These are phyloP conservation scores for Terfezia claveryi DNA, from an alignment of 495 filamentous ascomycete species.

Conservation along the genomic window DNA sequence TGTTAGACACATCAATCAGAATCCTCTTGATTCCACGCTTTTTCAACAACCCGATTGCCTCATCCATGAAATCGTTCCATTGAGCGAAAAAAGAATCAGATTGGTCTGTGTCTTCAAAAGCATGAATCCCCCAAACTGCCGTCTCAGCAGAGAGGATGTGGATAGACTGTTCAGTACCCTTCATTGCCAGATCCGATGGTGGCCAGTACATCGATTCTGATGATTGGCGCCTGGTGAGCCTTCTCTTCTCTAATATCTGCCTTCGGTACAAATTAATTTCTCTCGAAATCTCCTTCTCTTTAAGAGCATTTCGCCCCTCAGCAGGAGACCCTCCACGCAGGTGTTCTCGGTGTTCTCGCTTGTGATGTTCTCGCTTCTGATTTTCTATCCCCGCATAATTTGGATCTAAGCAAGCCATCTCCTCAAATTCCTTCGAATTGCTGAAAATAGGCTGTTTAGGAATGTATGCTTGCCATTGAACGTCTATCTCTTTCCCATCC, in stretches of 20 bases:
- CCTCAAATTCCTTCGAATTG: not conserved
- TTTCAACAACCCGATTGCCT: constrained; percentile 2
- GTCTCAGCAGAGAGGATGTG: constrained; percentile 5
- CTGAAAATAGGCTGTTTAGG: not conserved
- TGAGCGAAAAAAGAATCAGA: not conserved
- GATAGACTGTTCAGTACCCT: not conserved
- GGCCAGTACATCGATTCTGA: not conserved
- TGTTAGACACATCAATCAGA: constrained; percentile 11
- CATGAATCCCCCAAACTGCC: constrained; percentile 2
- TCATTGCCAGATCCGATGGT: not conserved
- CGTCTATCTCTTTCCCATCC: constrained; percentile 4
- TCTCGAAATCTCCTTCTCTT: not conserved
- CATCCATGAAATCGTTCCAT: constrained; percentile 1
- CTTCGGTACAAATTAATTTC: not conserved
- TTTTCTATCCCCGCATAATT: not conserved
- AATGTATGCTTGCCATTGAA: constrained; percentile 5
- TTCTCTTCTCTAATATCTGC: not conserved
- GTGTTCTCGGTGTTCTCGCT: not conserved
- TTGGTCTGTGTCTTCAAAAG: not conserved
- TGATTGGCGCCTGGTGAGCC: not conserved
- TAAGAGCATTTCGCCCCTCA: not conserved
- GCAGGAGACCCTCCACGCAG: not conserved
- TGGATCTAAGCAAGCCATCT: not conserved
- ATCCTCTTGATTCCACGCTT: constrained; percentile 1
- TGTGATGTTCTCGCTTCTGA: not conserved